A percentile compares a stretch with the other conserved stretches of the same genome.
Evolutionary conservation across 2,329 filamentous ascomycete species (phyloP).

Genomic region (Sporothrix curviconia): DNA sequence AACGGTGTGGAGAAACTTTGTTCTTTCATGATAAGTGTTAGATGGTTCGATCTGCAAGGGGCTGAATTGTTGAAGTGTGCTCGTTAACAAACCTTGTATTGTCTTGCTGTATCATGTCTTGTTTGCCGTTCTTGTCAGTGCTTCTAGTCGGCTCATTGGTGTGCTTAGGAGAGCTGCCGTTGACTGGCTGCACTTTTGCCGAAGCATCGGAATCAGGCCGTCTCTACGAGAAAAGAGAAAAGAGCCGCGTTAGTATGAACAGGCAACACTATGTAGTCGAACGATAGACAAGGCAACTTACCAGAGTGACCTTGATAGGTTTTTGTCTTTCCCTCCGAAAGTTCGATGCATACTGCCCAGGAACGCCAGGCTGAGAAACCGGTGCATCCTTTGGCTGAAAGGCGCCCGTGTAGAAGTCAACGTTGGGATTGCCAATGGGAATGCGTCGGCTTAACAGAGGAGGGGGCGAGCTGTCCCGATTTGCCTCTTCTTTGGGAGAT

Average conservation of each 20-base stretch:
- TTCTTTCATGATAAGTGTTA: conserved; percentile 24
- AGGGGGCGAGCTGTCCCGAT: neutral
- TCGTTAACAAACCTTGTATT: conserved; percentile 5
- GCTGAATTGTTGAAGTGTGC: neutral
- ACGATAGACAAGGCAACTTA: too few species aligned
- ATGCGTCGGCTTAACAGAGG: neutral
- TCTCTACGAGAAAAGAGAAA: neutral
- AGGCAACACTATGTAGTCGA: too few species aligned
- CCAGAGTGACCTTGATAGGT: conserved; percentile 19
- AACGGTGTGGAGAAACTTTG: conserved; percentile 42
- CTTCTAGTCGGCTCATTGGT: neutral
- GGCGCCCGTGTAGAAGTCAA: neutral
- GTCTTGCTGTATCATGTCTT: neutral
- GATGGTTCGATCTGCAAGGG: neutral
- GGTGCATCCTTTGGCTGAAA: neutral
- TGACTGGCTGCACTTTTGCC: neutral
- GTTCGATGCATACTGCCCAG: neutral
- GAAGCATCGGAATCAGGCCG: conserved; percentile 1
- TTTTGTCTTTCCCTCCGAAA: conserved; percentile 9
- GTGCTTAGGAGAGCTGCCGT: neutral
- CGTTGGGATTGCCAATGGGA: conserved; percentile 2
- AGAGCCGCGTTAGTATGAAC: neutral
- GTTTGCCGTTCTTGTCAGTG: neutral
- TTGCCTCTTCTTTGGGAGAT: conserved; percentile 34
- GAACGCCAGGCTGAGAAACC: neutral